Conservation (phyloP, 2,329 filamentous ascomycete genomes). For the Sporothrix variecibatus region DNA sequence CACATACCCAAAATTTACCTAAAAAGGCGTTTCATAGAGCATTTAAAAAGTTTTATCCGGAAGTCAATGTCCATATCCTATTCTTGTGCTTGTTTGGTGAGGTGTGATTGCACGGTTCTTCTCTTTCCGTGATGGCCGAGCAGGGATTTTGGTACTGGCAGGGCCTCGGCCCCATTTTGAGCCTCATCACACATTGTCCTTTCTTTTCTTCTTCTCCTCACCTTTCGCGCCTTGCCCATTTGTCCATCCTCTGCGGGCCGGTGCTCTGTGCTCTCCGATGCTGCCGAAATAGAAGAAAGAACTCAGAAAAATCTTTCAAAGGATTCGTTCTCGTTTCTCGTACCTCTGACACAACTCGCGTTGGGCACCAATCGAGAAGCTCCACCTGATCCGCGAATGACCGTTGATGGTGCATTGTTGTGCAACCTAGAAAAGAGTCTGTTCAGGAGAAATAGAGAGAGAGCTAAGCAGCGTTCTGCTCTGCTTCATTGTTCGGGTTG, state of each 20-base stretch:
- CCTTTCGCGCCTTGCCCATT: background rate
- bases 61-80: background rate
- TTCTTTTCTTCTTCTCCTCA: background rate
- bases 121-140: background rate
- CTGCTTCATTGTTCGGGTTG: background rate
- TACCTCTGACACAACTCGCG: background rate
- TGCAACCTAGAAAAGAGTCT: background rate
- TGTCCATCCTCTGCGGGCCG: background rate
- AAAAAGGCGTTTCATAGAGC: constrained; percentile 16
- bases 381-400: background rate
- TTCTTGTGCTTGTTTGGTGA: background rate
- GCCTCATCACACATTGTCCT: background rate
- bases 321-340: background rate
- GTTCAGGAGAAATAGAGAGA: background rate
- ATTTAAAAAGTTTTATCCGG: constrained; percentile 11
- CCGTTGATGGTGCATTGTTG: background rate
- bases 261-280: background rate
- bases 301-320: background rate
- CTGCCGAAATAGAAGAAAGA: background rate
- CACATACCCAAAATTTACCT: background rate
- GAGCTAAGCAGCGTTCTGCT: background rate
- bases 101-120: background rate
- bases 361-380: constrained; percentile 14
- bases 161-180: background rate
- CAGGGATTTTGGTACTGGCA: background rate